Conservation (phyloP, 345 rosid genomes). For the Eucalyptus decipiens region DNA sequence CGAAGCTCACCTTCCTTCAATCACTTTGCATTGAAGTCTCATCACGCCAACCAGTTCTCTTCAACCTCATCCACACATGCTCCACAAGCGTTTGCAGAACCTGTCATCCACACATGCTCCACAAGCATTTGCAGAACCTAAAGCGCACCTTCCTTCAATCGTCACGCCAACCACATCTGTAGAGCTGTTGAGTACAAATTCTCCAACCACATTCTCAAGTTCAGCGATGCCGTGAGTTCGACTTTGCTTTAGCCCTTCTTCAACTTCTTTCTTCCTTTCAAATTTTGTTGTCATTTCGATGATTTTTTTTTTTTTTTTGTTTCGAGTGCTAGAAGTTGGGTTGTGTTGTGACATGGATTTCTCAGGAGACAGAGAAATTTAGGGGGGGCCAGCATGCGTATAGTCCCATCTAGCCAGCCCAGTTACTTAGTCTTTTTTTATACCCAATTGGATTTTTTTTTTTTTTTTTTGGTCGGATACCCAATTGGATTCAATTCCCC, state of each 20-base stretch:
- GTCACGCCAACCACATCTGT: neutral
- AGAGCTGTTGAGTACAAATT: conserved; percentile 66
- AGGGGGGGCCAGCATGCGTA: neutral
- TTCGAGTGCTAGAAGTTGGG: neutral
- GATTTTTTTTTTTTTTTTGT: neutral
- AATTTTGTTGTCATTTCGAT: neutral
- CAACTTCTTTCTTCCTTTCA: neutral
- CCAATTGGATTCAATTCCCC: no score
- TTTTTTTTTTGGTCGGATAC: no score
- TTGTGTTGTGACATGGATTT: neutral
- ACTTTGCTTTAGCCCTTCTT: neutral
- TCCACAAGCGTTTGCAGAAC: neutral
- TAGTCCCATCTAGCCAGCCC: no score
- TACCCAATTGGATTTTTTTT: no score
- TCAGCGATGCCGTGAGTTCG: conserved; percentile 51
- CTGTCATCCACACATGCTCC: neutral
- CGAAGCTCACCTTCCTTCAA: neutral
- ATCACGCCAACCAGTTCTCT: neutral
- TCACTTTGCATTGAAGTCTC: neutral
- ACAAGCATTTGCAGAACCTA: neutral
- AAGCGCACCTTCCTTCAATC: neutral
- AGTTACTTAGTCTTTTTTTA: no score
- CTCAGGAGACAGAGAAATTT: conserved; percentile 73
- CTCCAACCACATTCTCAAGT: conserved; percentile 82
- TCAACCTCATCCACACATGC: neutral